Conservation (phyloP, 305 asterid species). For the Rubia occidens region DNA sequence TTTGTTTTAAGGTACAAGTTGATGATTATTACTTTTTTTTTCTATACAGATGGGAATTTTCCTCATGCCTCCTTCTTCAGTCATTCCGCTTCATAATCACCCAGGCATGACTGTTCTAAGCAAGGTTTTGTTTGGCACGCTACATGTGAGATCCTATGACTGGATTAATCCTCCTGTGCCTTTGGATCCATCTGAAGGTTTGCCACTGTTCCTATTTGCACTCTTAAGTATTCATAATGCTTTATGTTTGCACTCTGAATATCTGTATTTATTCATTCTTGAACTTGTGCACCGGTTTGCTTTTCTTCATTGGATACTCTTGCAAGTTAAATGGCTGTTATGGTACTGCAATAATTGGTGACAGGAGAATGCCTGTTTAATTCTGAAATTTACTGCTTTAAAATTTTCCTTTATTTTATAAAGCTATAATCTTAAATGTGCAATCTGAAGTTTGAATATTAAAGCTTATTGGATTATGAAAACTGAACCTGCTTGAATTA, state of each 20-base stretch:
- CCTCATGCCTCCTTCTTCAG: slow-evolving; percentile 87
- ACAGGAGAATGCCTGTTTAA: background rate
- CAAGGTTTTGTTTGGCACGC: slow-evolving; percentile 87
- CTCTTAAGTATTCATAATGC: slow-evolving; percentile 3
- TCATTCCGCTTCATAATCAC: slow-evolving; percentile 96
- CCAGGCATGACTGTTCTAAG: slow-evolving; percentile 99
- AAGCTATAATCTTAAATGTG: background rate
- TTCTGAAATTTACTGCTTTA: background rate
- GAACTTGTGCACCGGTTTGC: background rate
- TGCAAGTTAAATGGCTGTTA: background rate
- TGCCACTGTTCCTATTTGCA: slow-evolving; percentile 9
- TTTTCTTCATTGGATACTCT: slow-evolving; percentile 6
- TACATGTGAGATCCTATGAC: slow-evolving; percentile 79
- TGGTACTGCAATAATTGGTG: background rate
- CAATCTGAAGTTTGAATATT: background rate
- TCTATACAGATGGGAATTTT: slow-evolving; percentile 85
- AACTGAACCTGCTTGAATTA: background rate
- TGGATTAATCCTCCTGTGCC: slow-evolving; percentile 71
- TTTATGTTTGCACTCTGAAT: slow-evolving; percentile 8
- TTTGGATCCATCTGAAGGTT: slow-evolving; percentile 71
- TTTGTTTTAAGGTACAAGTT: background rate
- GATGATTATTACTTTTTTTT: background rate
- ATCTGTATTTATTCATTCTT: background rate
- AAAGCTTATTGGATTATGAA: background rate
- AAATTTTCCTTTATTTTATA: background rate